phyloP scores from a whole-genome alignment of 768 basidiomycete genomes.

The Suillus discolor region DNA sequence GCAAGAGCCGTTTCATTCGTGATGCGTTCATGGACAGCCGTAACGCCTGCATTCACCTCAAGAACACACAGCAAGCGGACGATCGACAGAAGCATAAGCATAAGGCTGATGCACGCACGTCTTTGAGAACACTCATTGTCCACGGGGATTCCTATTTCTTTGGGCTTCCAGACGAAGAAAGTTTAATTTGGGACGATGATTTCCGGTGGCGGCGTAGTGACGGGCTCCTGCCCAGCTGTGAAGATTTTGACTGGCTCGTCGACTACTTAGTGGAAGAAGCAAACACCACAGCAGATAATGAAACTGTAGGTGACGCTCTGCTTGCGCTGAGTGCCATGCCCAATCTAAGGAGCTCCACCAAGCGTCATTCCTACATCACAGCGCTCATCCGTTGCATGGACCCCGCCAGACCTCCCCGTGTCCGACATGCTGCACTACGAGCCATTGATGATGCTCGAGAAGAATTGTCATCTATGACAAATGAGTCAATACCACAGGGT shows the following conservation, averaged over 20 bases:
- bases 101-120: background rate
- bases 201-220: background rate
- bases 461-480: background rate
- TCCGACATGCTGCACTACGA: background rate
- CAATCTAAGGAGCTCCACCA: background rate
- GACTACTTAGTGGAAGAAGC: background rate
- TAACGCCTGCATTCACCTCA: background rate
- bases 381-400: background rate
- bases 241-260: background rate
- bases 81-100: background rate
- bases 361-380: background rate
- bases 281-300: background rate
- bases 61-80: background rate
- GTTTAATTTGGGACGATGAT: background rate
- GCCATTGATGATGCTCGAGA: background rate
- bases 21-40: background rate
- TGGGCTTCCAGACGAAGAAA: background rate
- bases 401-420: background rate
- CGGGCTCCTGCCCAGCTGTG: background rate
- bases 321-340: background rate
- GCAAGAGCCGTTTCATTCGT: background rate
- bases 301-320: background rate
- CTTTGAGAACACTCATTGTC: background rate
- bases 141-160: background rate
- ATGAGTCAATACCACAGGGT: background rate